phyloP scores from a whole-genome alignment of 179 eudicot genomes.

The Corrigiola litoralis region DNA sequence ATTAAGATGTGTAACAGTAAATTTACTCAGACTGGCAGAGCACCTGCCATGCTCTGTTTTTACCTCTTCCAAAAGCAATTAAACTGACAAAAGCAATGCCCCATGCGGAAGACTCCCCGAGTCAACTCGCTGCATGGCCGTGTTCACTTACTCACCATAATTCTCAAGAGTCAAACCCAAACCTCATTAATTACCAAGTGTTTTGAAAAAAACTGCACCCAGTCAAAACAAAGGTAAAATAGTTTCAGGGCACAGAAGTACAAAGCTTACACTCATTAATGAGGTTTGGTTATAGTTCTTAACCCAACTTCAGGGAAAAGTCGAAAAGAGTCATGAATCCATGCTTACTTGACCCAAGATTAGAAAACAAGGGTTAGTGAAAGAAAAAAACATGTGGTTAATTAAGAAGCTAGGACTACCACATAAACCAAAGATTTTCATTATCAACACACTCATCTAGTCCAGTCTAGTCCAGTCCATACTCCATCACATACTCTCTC shows the following conservation, averaged over 20 bases:
- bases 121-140: not conserved
- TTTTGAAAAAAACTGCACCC: too few species aligned
- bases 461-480: not conserved
- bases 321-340: too few species aligned
- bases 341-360: conserved; percentile 40
- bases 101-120: not conserved
- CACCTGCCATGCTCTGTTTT: conserved; percentile 15
- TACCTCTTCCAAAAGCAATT: conserved; percentile 11
- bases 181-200: too few species aligned
- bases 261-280: too few species aligned
- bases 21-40: conserved; percentile 1
- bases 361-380: conserved; percentile 40
- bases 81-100: conserved; percentile 12
- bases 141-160: too few species aligned
- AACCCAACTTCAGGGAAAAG: too few species aligned
- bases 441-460: conserved; percentile 1
- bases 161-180: too few species aligned
- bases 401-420: conserved; percentile 10
- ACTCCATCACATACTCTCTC: not conserved
- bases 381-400: conserved; percentile 24
- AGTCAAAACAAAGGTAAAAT: too few species aligned
- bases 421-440: conserved; percentile 13
- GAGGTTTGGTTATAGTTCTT: too few species aligned
- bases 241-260: too few species aligned
- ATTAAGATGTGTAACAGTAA: conserved; percentile 13